Base-by-base conservation (phyloP, 306 rosid species). In the Erythrophleum fordii region DNA sequence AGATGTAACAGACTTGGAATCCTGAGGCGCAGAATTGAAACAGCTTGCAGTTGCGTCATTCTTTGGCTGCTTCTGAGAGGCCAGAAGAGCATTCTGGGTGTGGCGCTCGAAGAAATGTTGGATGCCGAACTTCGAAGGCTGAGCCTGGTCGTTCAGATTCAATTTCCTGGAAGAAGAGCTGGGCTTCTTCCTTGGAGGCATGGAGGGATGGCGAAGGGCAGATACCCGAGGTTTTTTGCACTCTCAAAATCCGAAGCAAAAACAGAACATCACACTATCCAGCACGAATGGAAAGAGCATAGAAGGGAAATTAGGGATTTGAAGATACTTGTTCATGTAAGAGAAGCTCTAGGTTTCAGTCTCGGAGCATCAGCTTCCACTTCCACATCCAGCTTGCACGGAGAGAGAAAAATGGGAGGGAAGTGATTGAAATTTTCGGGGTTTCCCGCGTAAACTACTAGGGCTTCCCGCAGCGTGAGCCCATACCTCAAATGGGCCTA, bases 71-170 rank as follows among this genome's bases (percentile, higher is more conserved):
- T 90, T 91, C 82, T 92, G 95, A 20, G 97, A 87, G 29, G 85
- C 86, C 29, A 60, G 73, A 37, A 66, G 85, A 8, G 85, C 81
- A 58, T 71, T 88, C 77, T 90, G 92, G 39, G 95, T 76, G 74
- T 93, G 98, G 72, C 93, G 95, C 44, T 90, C 97, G 81, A 93
- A 95, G 86, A 95, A 91, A 73, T 91, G 99, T 31, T 95, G 95
- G 66, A 95, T 95, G 70, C 97, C 95, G 70, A 92, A 92, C 82
- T 91, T 92, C 64, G 91, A 86, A 49, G 92, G 94, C 61, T 87
- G 95, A 11, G 83, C 84, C 56, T 76, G 88, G 23, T 74, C 74
- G 80, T 56, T 85, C 0, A 45, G 77, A 77, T 76, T 86, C 29
- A 83, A 89, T 61, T 90, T 95, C 87, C 82, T 86, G 0, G 91